These are phyloP conservation scores for Zoysia japonica DNA, from an alignment of 176 grass and related monocot genomes.

Conservation along the genomic window DNA sequence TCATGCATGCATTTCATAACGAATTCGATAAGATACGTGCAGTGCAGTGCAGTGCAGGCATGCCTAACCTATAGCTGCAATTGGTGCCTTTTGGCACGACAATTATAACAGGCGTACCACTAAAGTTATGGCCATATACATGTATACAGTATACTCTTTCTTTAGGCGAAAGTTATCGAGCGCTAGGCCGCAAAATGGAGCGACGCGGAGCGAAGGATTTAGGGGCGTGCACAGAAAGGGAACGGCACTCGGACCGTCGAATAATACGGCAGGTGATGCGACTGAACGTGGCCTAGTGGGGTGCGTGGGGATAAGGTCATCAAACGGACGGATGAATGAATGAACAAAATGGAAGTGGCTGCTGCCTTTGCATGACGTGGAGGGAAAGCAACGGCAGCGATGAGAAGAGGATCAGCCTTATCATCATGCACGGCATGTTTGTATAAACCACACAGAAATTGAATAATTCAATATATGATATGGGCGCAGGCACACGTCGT, in stretches of 20 bases:
- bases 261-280: not conserved
- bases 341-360: conserved; percentile 23
- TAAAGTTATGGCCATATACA: conserved; percentile 9
- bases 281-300: not conserved
- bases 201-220: not conserved
- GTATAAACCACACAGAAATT: not conserved
- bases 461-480: not conserved
- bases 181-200: not conserved
- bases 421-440: conserved; percentile 2
- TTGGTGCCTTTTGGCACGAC: not conserved
- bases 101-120: not conserved
- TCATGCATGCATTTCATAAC: too few relatives aligned
- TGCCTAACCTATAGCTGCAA: conserved; percentile 1
- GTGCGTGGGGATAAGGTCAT: conserved; percentile 27
- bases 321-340: not conserved
- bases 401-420: conserved; percentile 1
- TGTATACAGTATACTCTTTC: not conserved
- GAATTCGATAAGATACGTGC: too few relatives aligned
- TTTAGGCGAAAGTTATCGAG: not conserved
- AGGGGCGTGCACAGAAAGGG: conserved; percentile 39
- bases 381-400: conserved; percentile 29
- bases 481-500: not conserved
- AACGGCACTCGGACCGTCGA: conserved; percentile 2
- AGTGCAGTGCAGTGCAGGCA: too few relatives aligned
- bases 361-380: conserved; percentile 36